Evolutionary conservation across 202 grass and related monocot genomes (phyloP), one percentile per base, ranked within the genome.

Genomic region (Panicum virgatum): DNA sequence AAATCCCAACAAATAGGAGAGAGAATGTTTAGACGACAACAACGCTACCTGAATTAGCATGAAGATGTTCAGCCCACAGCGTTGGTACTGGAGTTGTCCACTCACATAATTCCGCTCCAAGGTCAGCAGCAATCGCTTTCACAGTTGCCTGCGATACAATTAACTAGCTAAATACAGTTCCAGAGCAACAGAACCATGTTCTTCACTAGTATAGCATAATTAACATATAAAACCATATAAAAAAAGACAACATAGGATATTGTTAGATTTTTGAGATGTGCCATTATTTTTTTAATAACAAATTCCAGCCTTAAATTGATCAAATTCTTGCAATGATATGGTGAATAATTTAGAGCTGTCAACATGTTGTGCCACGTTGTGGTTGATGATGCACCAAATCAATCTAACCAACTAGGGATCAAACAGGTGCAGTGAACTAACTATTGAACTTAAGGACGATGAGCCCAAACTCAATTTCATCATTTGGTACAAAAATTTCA

Each of bases 41-140:
- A 85, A 18, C 3, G 12, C 56, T 86, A 98, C 92, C 96, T 87
- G 90, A 91, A 91, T 91, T 95, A 77, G 84, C 72, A 93, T 95
- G 92, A 42, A 93, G 37, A 85, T 95, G 86, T 73, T 98, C 96
- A 81, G 81, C 48, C 96, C 96, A 98, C 36, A 98, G 85, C 62
- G 92, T 98, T 62, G 96, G 96, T 76, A 91, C 90, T 53, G 96
- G 96, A 67, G 96, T 86, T 83, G 70, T 93, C 96, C 96, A 98
- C 78, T 98, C 90, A 73, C 85, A 98, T 78, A 95, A 73, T 42
- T 94, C 87, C 5, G 75, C 90, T 75, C 88, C 86, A 85, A 95
- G 77, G 75, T 93, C 86, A 48, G 73, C 75, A 84, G 90, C 88
- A 54, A 98, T 74, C 29, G 79, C 85, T 88, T 90, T 88, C 66